Base-by-base conservation (phyloP, 257 asterid genomes). In the Echites panduratus region DNA sequence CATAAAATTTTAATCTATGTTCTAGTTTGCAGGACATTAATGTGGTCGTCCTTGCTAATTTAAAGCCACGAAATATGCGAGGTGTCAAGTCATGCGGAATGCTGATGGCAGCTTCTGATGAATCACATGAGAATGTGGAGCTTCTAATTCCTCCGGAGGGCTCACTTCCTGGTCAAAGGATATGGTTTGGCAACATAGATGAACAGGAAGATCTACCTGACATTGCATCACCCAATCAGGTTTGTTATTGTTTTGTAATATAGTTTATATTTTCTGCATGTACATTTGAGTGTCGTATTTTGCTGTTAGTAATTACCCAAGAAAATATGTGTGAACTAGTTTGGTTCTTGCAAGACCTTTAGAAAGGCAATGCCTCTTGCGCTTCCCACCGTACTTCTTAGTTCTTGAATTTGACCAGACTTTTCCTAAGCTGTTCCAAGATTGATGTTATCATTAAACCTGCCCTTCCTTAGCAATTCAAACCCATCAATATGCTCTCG, bases 91-190 rank as follows among this genome's bases (percentile, higher is more conserved):
- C 97, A 32, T 76, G 24, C 52, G 97, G 98, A 72, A 94, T 94
- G 98, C 78, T 94, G 88, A 87, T 94, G 97, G 97, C 98, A 44
- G 98, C 96, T 76, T 94, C 98, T 54, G 96, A 89, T 80, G 96
- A 78, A 12, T 73, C 90, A 13, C 98, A 94, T 75, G 95, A 91
- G 81, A 94, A 88, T 14, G 96, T 94, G 66, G 97, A 94, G 85
- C 96, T 94, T 74, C 89, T 91, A 53, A 79, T 77, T 76, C 98
- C 98, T 35, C 97, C 97, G 48, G 85, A 88, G 74, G 90, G 83
- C 52, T 86, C 98, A 54, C 78, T 85, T 53, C 95, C 97, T 4
- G 97, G 98, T 69, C 93, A 94, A 45, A 87, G 98, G 79, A 90
- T 94, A 71, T 94, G 98, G 98, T 89, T 94, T 86, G 96, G 96